Evolutionary conservation across 1,139 yeast genomes (phyloP).

Genomic region (Sugiyamaella pinicola): DNA sequence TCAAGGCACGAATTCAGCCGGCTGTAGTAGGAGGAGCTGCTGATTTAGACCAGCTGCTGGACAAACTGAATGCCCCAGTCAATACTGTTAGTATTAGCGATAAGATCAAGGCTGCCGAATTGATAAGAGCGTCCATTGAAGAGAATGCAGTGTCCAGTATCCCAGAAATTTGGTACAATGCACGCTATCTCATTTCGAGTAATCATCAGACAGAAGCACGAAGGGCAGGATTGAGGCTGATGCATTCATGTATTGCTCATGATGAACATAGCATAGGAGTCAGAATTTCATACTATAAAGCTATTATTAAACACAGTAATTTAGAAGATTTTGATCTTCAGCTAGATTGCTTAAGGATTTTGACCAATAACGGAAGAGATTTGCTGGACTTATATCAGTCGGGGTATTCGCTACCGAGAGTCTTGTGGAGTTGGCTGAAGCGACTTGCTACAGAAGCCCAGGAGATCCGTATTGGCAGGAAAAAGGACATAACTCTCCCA

Average conservation of each 20-base stretch:
- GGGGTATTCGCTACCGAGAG: constrained; percentile 48
- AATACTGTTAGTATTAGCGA: constrained; percentile 27
- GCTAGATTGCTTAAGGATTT: constrained; percentile 51
- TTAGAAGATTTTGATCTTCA: constrained; percentile 59
- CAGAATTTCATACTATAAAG: constrained; percentile 60
- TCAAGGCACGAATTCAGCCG: constrained; percentile 51
- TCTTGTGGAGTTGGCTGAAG: constrained; percentile 44
- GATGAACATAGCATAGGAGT: constrained; percentile 54
- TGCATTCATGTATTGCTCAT: constrained; percentile 57
- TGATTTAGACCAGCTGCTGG: constrained; percentile 52
- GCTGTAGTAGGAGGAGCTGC: constrained; percentile 65
- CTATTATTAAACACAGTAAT: constrained; percentile 55
- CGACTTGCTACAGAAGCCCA: constrained; percentile 40
- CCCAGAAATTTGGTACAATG: constrained; percentile 77
- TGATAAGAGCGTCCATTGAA: constrained; percentile 54
- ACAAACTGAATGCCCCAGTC: constrained; percentile 45
- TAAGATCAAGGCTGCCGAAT: constrained; percentile 53
- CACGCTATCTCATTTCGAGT: constrained; percentile 56
- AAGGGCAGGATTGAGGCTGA: constrained; percentile 55
- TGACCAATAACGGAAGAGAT: constrained; percentile 66
- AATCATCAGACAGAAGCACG: constrained; percentile 50
- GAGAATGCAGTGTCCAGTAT: constrained; percentile 59
- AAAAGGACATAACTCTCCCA: constrained; percentile 36
- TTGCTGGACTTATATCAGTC: constrained; percentile 59
- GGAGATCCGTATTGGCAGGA: constrained; percentile 37